A percentile compares a stretch with the other conserved stretches of the same genome.
These are phyloP conservation scores for Pyrenochaeta sp. DNA, from an alignment of 2,329 filamentous ascomycete genomes.

Conservation along the genomic window DNA sequence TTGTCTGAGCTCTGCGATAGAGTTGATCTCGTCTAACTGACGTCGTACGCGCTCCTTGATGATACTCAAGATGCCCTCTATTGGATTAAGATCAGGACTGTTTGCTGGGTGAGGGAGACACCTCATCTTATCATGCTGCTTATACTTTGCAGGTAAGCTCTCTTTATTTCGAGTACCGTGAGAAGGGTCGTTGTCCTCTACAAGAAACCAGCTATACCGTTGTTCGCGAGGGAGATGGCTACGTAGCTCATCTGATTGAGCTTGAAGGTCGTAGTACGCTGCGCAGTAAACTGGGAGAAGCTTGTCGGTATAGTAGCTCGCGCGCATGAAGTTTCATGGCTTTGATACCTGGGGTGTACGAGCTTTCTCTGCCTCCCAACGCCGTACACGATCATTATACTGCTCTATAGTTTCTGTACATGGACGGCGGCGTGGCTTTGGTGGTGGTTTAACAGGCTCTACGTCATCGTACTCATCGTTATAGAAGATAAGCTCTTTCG, in stretches of 20 bases:
- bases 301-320: conserved; percentile 5
- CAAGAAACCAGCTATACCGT: too few species aligned
- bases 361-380: conserved; percentile 5
- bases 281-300: conserved; percentile 1
- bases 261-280: neutral
- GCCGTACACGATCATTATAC: neutral
- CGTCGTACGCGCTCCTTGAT: conserved; percentile 3
- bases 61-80: conserved; percentile 7
- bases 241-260: neutral
- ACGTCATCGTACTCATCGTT: conserved; percentile 10
- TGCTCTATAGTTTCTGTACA: neutral
- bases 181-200: too few species aligned
- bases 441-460: neutral
- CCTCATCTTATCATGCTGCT: too few species aligned
- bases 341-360: neutral
- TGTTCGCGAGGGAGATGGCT: too few species aligned
- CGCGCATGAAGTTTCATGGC: neutral
- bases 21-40: neutral
- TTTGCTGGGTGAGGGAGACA: conserved; percentile 5
- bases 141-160: too few species aligned
- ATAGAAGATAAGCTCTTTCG: neutral
- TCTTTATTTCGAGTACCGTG: too few species aligned
- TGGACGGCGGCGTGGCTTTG: conserved; percentile 1
- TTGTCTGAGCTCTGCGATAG: too few species aligned
- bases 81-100: conserved; percentile 10